Evolutionary conservation across 305 asterid species (phyloP).

Genomic region (Fraxinus sp.): DNA sequence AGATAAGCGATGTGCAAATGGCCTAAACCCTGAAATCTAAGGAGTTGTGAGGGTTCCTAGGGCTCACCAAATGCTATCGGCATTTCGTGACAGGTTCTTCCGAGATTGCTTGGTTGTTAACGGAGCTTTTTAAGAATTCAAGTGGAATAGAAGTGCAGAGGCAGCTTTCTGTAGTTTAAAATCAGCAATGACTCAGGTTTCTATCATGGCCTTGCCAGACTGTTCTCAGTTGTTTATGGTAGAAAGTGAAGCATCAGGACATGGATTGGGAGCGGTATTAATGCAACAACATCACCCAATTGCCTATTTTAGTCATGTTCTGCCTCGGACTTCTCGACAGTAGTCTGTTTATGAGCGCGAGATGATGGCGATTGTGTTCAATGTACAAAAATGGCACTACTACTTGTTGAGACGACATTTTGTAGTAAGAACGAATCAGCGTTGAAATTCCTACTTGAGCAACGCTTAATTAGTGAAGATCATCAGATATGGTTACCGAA

Average conservation of each 20-base stretch:
- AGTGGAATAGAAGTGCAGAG: background rate
- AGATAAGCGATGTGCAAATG: background rate
- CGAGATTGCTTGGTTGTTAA: background rate
- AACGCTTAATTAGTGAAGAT: background rate
- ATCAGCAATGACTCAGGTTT: background rate
- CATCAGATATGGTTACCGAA: background rate
- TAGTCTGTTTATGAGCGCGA: background rate
- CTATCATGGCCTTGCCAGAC: background rate
- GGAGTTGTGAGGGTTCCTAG: background rate
- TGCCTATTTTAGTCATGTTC: background rate
- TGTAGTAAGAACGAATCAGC: background rate
- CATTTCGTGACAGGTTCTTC: background rate
- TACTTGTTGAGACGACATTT: background rate
- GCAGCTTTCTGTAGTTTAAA: background rate
- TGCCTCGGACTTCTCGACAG: background rate
- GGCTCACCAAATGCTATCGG: background rate
- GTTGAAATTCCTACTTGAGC: background rate
- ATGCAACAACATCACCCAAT: background rate
- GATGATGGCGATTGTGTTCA: background rate
- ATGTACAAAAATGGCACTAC: background rate
- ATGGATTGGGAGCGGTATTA: background rate
- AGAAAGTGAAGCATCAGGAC: background rate
- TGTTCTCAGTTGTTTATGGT: background rate
- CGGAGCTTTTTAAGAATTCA: background rate
- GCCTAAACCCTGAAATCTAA: background rate